Evolutionary conservation across 208 protist species (phyloP), one percentile per base, ranked within the genome.

Genomic region (Acanthamoeba healyi): DNA sequence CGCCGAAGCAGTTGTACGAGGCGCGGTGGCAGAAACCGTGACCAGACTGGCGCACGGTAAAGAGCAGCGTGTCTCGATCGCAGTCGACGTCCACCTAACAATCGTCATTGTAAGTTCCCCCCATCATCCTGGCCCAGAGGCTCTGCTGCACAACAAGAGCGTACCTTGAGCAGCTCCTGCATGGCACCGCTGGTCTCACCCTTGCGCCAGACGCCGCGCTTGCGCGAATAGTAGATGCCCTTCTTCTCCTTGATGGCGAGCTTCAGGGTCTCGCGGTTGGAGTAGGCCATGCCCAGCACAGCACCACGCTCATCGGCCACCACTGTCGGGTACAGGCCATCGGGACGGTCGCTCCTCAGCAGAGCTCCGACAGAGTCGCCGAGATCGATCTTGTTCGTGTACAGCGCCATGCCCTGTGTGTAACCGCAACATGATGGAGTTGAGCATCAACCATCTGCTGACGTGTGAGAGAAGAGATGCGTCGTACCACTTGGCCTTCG

Each of bases 191-290:
- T 96, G 14, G 95, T 96, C 56, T 95, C 94, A 14, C 96, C 97
- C 65, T 98, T 98, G 77, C 93, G 94, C 97, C 97, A 98, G 29
- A 98, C 94, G 19, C 95, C 94, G 38, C 96, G 94, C 34, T 94
- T 95, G 70, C 97, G 95, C 1, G 95, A 97, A 42, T 89, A 86
- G 88, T 97, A 98, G 40, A 98, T 95, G 54, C 86, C 86, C 65
- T 92, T 92, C 34, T 38, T 36, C 65, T 92, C 61, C n/a, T 91
- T 88, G 3, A 98, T 38, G 10, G 96, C 61, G 49, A 96, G 92
- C 12, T 51, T 29, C 29, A 97, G 77, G 34, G 87, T 95, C 74
- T 95, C 95, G 40, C 34, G 74, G 67, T 72, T 95, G 36, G 96
- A 97, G 93, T 97, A 97, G n/a, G 96, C 96, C 32, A 97, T 72